Conservation (phyloP, 345 rosid species). For the Acer saccharum region DNA sequence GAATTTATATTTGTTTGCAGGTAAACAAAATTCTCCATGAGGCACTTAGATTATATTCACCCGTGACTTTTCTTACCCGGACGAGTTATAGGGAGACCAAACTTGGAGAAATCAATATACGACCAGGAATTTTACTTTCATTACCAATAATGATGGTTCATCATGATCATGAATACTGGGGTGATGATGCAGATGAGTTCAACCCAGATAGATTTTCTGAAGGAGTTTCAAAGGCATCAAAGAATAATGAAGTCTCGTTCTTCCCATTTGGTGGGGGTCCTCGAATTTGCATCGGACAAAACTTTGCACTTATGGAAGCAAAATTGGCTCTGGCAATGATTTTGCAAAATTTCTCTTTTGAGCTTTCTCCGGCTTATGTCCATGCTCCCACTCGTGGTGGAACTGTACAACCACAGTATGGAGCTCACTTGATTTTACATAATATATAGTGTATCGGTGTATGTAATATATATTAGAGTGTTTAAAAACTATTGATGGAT, state of each 20-base stretch:
- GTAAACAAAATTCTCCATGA: conserved; percentile 51
- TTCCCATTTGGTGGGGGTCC: conserved; percentile 65
- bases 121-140: conserved; percentile 29
- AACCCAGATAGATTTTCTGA: conserved; percentile 55
- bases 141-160: conserved; percentile 40
- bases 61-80: conserved; percentile 24
- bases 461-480: too few relatives aligned
- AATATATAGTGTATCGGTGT: conserved; percentile 15
- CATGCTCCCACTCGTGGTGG: conserved; percentile 47
- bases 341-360: conserved; percentile 47
- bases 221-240: conserved; percentile 60
- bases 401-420: conserved; percentile 49
- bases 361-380: conserved; percentile 56
- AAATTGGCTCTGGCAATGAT: conserved; percentile 55
- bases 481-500: too few relatives aligned
- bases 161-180: conserved; percentile 49
- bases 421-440: conserved; percentile 43
- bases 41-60: conserved; percentile 53
- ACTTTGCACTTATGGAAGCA: conserved; percentile 60
- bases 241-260: conserved; percentile 39
- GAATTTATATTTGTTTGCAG: conserved; percentile 17
- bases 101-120: conserved; percentile 45
- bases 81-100: conserved; percentile 30
- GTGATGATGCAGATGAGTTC: conserved; percentile 62
- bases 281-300: conserved; percentile 66